Base-by-base conservation (phyloP, 352 stramenopile genomes). In the Phytophthora agathidicida region DNA sequence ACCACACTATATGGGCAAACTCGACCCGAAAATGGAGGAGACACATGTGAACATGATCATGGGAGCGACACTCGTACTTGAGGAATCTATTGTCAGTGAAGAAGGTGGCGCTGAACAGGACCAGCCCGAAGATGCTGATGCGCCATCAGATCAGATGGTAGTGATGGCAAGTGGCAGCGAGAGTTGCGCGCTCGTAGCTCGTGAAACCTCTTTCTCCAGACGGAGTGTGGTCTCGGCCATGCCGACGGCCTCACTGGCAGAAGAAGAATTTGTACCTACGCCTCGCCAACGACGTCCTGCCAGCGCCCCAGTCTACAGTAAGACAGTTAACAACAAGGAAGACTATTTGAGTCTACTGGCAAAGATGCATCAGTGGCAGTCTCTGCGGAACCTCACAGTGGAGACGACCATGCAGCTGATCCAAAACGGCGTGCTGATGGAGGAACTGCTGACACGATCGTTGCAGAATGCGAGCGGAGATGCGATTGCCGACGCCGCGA, bases 11-110 rank as follows among this genome's bases (percentile, higher is more conserved):
- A 83, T 83, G 72, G 68, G 77, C 28, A 87, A 89, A 39, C 73
- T 90, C 50, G 66, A 85, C 36, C 73, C 62, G 3, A 42, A 71
- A 3, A 79, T 77, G 17, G 83, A 93, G 46, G 83, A 88, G 30
- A 88, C 80, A 0, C 81, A 84, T n/a, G 80, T 93, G 16, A 89
- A 78, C 20, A 77, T 93, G 58, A 89, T 93, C 58, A 88, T 93
- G 77, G 83, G 83, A 13, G 81, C 83, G 11, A 93, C 83, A 19
- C 75, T 93, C 5, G 83, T 84, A 8, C 80, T 93, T 23, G 81
- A 93, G 23, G 69, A 78, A 13, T 47, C 61, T 13, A 68, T 75
- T 5, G 39, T 41, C 28, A 42, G 39, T 1, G 53, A 74, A 3
- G 45, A 58, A 33, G 37, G 19, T 10, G 22, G 27, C 22, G 9